Base-by-base conservation (phyloP, 331 rosid genomes). In the Cydonia oblonga region DNA sequence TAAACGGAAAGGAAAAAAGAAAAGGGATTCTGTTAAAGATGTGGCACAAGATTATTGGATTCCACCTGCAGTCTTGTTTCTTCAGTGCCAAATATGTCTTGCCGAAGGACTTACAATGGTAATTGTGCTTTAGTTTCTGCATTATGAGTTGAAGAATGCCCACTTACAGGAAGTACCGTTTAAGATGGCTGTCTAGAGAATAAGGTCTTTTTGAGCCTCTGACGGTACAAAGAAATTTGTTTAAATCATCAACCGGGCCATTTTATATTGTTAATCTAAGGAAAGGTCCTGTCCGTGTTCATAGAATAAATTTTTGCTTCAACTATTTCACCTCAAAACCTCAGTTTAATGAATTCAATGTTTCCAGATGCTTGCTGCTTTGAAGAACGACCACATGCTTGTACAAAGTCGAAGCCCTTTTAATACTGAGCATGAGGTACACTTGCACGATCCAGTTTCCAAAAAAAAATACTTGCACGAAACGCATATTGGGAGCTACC, bases 21-120 rank as follows among this genome's bases (percentile, higher is more conserved):
- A 86, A 77, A 85, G 80, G 83, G 96, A 89, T 72, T 71, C 84
- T 72, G 72, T 71, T 15, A 90, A 89, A 85, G 98, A 89, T 40
- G 71, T 62, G 14, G 88, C 79, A 25, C 82, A 63, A 76, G 96
- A 90, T 78, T 78, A 75, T 75, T 89, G 81, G 73, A 80, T 89
- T 66, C 86, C 97, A 25, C 87, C 93, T 24, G 86, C 88, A 57
- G 93, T 93, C 73, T 81, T 85, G 85, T 90, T 86, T 84, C 87
- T 93, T 75, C 98, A 90, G 78, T 89, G 98, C 79, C 96, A 93
- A 80, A 86, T 90, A 64, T 93, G 87, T 80, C 86, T 93, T 2
- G 97, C 96, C 60, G 96, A 93, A 81, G 97, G 96, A 74, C 87
- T 93, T 51, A 77, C 90, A 77, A 90, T 79, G 97, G 98, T 93